Evolutionary conservation across 129 eudicot genomes (phyloP).

Genomic region (Saposhnikovia divaricata): DNA sequence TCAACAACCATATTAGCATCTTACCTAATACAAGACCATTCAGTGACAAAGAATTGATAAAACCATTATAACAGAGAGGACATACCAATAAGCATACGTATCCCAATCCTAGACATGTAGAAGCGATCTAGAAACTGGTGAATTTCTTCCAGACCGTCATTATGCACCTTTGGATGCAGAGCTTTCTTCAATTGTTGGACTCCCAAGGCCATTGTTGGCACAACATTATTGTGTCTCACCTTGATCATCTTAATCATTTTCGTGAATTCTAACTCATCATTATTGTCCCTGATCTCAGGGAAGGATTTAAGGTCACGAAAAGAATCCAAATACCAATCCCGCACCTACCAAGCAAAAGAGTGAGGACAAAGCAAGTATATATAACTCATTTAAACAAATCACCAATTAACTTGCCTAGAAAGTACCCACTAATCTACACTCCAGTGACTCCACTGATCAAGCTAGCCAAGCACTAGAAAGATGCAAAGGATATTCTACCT

Average conservation of each 20-base stretch:
- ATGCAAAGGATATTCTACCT: neutral
- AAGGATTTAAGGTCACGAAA: slow-evolving; percentile 84
- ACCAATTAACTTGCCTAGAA: neutral
- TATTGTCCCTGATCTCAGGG: slow-evolving; percentile 69
- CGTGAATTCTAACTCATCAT: slow-evolving; percentile 73
- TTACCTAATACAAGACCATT: neutral
- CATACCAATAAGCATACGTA: slow-evolving; percentile 96
- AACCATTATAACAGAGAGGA: neutral
- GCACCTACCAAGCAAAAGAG: slow-evolving; percentile 47
- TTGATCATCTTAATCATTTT: slow-evolving; percentile 82
- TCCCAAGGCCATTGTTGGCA: slow-evolving; percentile 94
- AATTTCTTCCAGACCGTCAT: slow-evolving; percentile 57
- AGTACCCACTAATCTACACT: neutral
- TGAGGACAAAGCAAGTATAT: neutral
- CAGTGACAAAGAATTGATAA: neutral
- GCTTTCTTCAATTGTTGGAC: slow-evolving; percentile 81
- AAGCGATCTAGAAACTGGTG: slow-evolving; percentile 96
- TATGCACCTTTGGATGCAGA: slow-evolving; percentile 51
- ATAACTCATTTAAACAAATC: neutral
- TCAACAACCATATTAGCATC: slow-evolving; percentile 9
- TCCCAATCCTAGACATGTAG: slow-evolving; percentile 96
- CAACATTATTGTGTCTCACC: slow-evolving; percentile 95
- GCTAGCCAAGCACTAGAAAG: neutral
- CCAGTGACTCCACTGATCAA: neutral
- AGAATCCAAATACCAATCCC: slow-evolving; percentile 98